Conservation (phyloP, 257 asterid genomes). For the Perilla frutescens region DNA sequence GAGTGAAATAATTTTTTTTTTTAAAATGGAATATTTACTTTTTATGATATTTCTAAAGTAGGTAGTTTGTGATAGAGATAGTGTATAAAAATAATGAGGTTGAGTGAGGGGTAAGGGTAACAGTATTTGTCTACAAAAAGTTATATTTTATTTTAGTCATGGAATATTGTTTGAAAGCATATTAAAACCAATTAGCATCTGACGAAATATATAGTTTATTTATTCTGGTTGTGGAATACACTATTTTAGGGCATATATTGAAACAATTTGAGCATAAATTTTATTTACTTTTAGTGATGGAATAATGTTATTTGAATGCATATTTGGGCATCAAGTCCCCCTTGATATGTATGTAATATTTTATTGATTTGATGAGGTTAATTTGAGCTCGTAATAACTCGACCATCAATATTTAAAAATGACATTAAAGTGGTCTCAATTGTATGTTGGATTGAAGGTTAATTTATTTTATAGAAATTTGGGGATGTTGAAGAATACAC, state of each 20-base stretch:
- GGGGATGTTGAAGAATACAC: too few species aligned
- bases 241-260: not conserved
- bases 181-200: slow-evolving; percentile 2
- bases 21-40: too few species aligned
- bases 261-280: not conserved
- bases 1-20: too few species aligned
- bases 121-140: not conserved
- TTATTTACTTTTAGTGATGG: not conserved
- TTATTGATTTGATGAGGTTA: too few species aligned
- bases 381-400: too few species aligned
- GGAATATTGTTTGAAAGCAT: not conserved
- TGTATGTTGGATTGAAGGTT: too few species aligned
- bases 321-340: not conserved
- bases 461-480: too few species aligned
- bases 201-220: not conserved
- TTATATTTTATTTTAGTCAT: not conserved
- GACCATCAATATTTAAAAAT: too few species aligned
- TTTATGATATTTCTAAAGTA: too few species aligned
- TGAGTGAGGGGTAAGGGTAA: not conserved
- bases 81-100: not conserved
- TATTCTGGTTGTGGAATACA: not conserved
- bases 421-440: too few species aligned
- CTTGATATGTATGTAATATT: not conserved
- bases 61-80: too few species aligned
- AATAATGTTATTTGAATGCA: not conserved